These are phyloP conservation scores for Penicillium atrosanguineum DNA, from an alignment of 495 filamentous ascomycete genomes.

Conservation along the genomic window DNA sequence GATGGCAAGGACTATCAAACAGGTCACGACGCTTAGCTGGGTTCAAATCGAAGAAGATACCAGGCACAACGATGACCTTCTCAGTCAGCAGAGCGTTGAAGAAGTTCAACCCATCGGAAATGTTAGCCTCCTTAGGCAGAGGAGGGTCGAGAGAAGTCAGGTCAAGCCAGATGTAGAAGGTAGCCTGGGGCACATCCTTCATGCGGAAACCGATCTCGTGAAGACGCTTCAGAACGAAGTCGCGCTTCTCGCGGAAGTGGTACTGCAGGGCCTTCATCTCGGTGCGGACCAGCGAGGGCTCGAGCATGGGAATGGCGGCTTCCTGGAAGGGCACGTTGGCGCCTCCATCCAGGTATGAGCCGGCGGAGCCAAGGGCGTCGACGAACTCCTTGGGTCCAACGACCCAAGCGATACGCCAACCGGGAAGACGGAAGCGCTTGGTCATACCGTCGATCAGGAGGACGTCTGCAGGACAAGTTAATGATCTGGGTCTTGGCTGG, in stretches of 20 bases:
- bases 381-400: conserved; percentile 96
- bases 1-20: conserved; percentile 94
- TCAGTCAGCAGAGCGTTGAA: conserved; percentile 89
- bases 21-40: conserved; percentile 84
- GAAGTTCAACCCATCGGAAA: conserved; percentile 92
- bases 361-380: conserved; percentile 87
- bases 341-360: conserved; percentile 93
- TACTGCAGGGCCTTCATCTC: conserved; percentile 88
- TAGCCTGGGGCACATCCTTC: conserved; percentile 77
- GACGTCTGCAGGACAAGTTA: conserved; percentile 53
- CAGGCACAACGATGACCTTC: conserved; percentile 93
- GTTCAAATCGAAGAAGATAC: conserved; percentile 83
- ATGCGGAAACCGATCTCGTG: conserved; percentile 80
- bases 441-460: conserved; percentile 94
- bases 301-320: conserved; percentile 87
- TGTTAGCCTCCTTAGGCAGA: conserved; percentile 50
- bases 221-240: conserved; percentile 79
- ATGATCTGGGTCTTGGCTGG: not conserved
- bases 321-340: conserved; percentile 95
- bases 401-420: conserved; percentile 97
- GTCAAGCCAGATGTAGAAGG: conserved; percentile 89
- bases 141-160: conserved; percentile 48
- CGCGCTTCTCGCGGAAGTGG: conserved; percentile 87
- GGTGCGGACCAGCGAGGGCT: conserved; percentile 70
- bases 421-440: conserved; percentile 93